Percentiles rank a stretch among this genome's conserved stretches.
Conservation (phyloP, 371 early-diverging fungal genomes). For the Mycotypha africana region DNA sequence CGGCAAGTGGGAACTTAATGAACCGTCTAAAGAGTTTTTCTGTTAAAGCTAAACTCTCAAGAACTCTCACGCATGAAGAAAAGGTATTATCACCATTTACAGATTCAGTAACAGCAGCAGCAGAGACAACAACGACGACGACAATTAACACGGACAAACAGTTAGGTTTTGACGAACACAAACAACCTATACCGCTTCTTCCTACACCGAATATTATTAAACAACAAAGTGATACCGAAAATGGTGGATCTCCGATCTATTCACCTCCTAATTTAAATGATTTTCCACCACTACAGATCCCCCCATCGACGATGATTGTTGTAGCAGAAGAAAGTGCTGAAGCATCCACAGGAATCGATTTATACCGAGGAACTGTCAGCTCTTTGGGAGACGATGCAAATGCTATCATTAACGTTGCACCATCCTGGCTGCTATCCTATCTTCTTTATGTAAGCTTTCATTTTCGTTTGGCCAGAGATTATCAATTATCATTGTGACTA, state of each 20-base stretch:
- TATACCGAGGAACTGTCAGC: constrained; percentile 69
- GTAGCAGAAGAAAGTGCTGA: constrained; percentile 79
- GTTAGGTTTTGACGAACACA: background rate
- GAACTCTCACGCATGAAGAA: constrained; percentile 39
- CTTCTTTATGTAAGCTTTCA: constrained; percentile 44
- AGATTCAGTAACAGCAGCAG: background rate
- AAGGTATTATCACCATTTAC: background rate
- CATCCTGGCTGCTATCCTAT: constrained; percentile 61
- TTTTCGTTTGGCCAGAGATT: background rate
- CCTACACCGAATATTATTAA: constrained; percentile 1
- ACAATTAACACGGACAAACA: too few species aligned
- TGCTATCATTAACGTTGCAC: constrained; percentile 36
- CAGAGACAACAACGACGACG: background rate
- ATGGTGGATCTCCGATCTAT: constrained; percentile 25
- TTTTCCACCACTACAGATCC: constrained; percentile 59
- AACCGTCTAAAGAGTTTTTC: constrained; percentile 47
- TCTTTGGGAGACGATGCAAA: constrained; percentile 47
- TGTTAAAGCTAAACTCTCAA: constrained; percentile 44
- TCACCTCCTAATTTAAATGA: constrained; percentile 45
- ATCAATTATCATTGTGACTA: constrained; percentile 1
- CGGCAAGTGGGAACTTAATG: constrained; percentile 40
- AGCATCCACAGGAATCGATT: constrained; percentile 69
- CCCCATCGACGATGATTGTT: constrained; percentile 63
- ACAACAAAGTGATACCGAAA: background rate
- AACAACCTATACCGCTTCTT: too few species aligned